Base-by-base conservation (phyloP, 2,329 filamentous ascomycete species). In the Fusarium longipes region DNA sequence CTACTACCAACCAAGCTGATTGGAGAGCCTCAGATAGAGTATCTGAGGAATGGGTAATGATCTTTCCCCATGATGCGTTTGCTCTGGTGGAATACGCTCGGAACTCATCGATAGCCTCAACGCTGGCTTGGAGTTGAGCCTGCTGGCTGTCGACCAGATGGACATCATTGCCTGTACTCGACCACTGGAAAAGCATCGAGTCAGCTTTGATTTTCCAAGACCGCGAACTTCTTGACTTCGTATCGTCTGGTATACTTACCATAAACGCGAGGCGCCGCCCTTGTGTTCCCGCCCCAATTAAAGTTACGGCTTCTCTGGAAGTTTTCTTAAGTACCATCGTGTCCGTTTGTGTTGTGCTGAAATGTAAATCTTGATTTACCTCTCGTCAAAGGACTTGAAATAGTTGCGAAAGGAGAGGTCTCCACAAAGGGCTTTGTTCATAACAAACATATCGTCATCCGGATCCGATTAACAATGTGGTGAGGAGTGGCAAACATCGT, bases 201-300 rank as follows among this genome's bases (percentile, higher is more conserved):
- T 48, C n/a, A 48, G 22, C 17, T 15, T 12, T 27, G 17, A 25
- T 7, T n/a, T 15, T 5, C n/a, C 4, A 20, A 22, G 30, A 14
- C 12, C n/a, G 14, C 27, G 27, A 27, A 9, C 27, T 10, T 27
- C 27, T 27, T 3, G 27, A 27, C 3, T 27, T 8, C 43, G 15
- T 8, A 20, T 33, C 6, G 14, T 47, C 15, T 33, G 14, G 30
- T 14, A 18, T 20, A 24, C 62, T 22, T 57, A 75, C 75, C 75
- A 77, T 77, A 27, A 70, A 76, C 3, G 75, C 75, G 39, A 77
- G 57, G 2, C 75, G 74, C 35, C 75, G 64, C 8, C 75, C 75
- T 35, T 77, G 75, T 8, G 75, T 75, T 4, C 75, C 75, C 4
- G 74, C 75, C 20, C 75, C 75, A 15, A 77, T 61, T 8, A 77